Conservation (phyloP, 2,329 filamentous ascomycete genomes). For the Stachybotrys chlorohalonatus region DNA sequence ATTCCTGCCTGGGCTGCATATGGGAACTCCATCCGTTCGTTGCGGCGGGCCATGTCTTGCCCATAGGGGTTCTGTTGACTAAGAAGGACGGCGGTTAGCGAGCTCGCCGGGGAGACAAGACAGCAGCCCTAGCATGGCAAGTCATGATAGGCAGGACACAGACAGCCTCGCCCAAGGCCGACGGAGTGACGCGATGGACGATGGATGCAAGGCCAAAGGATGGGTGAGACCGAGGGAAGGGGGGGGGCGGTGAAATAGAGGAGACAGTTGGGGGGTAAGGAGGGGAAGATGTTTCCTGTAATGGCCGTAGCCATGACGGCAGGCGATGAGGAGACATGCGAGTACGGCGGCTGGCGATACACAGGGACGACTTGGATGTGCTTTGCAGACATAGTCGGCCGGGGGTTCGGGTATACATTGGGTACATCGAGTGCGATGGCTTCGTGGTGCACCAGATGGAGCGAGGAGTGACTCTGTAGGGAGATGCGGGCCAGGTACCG, state of each 20-base stretch:
- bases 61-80: constrained; percentile 39
- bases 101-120: constrained; percentile 12
- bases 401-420: constrained; percentile 8
- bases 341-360: constrained; percentile 14
- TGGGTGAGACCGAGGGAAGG: background rate
- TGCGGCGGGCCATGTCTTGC: constrained; percentile 38
- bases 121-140: constrained; percentile 13
- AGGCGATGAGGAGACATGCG: constrained; percentile 10
- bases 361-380: constrained; percentile 6
- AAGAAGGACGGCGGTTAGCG: constrained; percentile 17
- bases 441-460: constrained; percentile 8
- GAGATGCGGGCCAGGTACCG: constrained; percentile 13
- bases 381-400: constrained; percentile 4
- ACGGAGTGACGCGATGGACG: background rate
- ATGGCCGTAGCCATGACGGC: constrained; percentile 5
- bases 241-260: background rate
- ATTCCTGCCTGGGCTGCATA: constrained; percentile 31
- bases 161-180: constrained; percentile 6
- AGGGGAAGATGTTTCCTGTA: background rate
- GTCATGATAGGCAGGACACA: constrained; percentile 9
- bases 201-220: background rate
- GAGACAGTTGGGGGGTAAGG: background rate
- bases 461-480: constrained; percentile 4
- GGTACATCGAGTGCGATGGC: constrained; percentile 7
- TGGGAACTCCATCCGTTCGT: constrained; percentile 32